Base-by-base conservation (phyloP, 352 stramenopile genomes). In the Thalassiosira pacifica region DNA sequence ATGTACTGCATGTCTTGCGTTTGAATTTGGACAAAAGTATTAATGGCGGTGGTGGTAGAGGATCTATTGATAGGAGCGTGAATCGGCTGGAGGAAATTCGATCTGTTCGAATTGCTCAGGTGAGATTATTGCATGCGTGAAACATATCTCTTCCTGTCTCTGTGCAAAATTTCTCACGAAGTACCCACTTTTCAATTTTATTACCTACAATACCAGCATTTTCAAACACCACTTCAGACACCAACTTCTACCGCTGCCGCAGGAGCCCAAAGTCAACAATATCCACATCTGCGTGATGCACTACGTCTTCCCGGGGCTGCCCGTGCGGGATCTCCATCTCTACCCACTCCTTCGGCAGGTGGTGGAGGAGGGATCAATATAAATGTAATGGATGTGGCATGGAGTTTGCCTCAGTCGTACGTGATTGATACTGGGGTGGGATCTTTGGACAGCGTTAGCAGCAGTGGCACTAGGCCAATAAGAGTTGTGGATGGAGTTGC, bases 321-420 rank as follows among this genome's bases (percentile, higher is more conserved):
- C 32, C 26, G 27, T 66, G 18, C 53, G 8, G 57, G 32, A 73
- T 61, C 76, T 24, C 64, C 57, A 69, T 19, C 72, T 27, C 22
- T 82, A 65, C 69, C 85, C 31, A 57, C 85, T 34, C 79, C 71
- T 2, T 76, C 80, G 4, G 75, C 70, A n/a, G 80, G 79, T 68
- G 83, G 78, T 8, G 80, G 85, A 45, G 86, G 76, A 27, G 82
- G 81, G n/a, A 75, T 88, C 5, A 93, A 90, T 84, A 86, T 93
- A 2, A 90, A 82, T 32, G 77, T 95, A 2, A 93, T 80, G 11
- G 85, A 91, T 85, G 92, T 94, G 27, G 89, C 89, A 29, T 95
- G 92, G 92, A 95, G 90, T 81, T 80, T 90, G 55, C 79, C 82
- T 59, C 86, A 92, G 73, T 61, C 76, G 16, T 90, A 84, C 59